These are phyloP conservation scores for Suillus subluteus DNA, from an alignment of 768 basidiomycete species.

Conservation along the genomic window DNA sequence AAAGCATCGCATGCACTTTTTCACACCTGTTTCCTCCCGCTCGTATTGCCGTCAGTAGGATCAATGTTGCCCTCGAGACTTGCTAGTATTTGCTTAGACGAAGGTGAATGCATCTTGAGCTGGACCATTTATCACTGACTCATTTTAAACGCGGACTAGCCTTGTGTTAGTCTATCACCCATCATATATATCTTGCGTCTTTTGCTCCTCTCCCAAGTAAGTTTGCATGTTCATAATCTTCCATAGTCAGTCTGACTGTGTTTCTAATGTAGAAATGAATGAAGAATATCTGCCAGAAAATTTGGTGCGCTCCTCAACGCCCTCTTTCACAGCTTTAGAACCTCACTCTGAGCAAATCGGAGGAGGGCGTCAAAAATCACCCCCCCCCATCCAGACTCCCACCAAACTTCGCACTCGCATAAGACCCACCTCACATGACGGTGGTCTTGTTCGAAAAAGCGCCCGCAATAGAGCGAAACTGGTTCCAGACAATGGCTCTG, in stretches of 20 bases:
- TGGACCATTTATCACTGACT: too few species aligned
- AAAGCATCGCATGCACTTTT: too few species aligned
- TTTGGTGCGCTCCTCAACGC: neutral
- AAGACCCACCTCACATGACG: neutral
- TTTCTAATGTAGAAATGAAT: conserved; percentile 1
- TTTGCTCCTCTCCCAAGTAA: conserved; percentile 1
- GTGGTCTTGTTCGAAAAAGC: neutral
- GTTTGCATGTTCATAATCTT: neutral
- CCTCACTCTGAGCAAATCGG: neutral
- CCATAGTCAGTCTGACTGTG: neutral
- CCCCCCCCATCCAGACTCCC: neutral
- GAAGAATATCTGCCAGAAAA: neutral
- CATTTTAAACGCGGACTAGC: too few species aligned
- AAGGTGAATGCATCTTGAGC: too few species aligned
- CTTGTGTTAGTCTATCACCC: neutral
- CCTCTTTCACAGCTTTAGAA: neutral
- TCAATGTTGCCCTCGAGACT: too few species aligned
- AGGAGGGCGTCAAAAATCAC: neutral
- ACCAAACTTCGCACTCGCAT: neutral
- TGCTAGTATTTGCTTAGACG: too few species aligned
- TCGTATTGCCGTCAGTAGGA: too few species aligned
- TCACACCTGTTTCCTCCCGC: too few species aligned
- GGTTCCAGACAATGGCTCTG: neutral
- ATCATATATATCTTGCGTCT: neutral
- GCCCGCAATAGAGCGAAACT: neutral